phyloP scores from a whole-genome alignment of 1,284 basidiomycete species.

The Cystobasidiaceae sp. region DNA sequence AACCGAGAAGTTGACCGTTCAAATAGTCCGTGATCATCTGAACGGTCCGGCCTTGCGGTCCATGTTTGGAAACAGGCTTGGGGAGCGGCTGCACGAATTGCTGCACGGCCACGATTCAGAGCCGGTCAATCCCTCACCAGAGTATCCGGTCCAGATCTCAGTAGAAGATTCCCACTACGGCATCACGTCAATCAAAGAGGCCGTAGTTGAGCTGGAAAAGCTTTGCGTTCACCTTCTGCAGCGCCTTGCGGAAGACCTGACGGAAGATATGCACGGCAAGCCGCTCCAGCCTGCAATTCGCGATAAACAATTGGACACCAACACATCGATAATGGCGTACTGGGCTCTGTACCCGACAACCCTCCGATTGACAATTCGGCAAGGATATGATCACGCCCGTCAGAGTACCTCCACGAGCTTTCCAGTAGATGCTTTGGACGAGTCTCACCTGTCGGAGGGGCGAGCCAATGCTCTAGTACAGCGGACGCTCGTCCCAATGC shows the following conservation, averaged over 20 bases:
- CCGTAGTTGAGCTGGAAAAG: constrained; percentile 33
- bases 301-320: too few relatives aligned
- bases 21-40: constrained; percentile 35
- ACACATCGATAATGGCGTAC: not conserved
- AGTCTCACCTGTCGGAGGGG: not conserved
- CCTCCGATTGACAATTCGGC: constrained; percentile 23
- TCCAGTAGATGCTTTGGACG: constrained; percentile 24
- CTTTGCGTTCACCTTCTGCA: constrained; percentile 38
- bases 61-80: constrained; percentile 41
- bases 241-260: constrained; percentile 38
- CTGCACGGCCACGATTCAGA: constrained; percentile 44
- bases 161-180: constrained; percentile 45
- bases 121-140: constrained; percentile 44
- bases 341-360: constrained; percentile 28
- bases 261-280: constrained; percentile 1
- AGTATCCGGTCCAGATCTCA: constrained; percentile 45
- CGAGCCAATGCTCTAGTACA: not conserved
- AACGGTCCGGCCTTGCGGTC: constrained; percentile 31
- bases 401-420: constrained; percentile 12
- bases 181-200: constrained; percentile 29
- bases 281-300: too few relatives aligned
- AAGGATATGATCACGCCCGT: constrained; percentile 17
- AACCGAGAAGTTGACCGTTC: constrained; percentile 20
- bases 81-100: constrained; percentile 42
- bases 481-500: not conserved